phyloP scores from a whole-genome alignment of 108 stramenopile genomes.

The Phaeodactylum tricornutum region DNA sequence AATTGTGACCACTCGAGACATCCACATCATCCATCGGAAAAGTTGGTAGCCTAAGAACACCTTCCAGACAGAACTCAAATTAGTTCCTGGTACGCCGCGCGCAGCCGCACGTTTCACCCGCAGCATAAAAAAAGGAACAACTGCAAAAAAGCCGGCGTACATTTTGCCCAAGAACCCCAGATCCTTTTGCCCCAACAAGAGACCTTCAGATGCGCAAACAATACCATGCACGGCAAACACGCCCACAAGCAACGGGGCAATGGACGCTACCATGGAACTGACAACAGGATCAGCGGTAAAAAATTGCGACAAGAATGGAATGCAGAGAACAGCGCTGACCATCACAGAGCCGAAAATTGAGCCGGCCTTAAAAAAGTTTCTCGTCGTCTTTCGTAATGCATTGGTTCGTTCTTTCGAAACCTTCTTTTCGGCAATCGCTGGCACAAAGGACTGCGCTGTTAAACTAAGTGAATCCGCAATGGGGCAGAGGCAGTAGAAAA shows the following conservation, averaged over 20 bases:
- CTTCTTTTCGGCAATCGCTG: constrained; percentile 27
- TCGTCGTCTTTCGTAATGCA: constrained; percentile 37
- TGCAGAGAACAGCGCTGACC: constrained; percentile 31
- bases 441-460: constrained; percentile 75
- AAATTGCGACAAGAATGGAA: constrained; percentile 51
- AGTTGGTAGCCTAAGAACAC: constrained; percentile 62
- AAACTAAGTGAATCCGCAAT: constrained; percentile 66
- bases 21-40: constrained; percentile 24
- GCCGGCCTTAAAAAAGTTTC: constrained; percentile 65
- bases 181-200: constrained; percentile 72
- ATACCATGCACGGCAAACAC: constrained; percentile 59
- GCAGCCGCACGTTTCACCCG: constrained; percentile 54
- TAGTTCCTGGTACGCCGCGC: constrained; percentile 33
- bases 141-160: constrained; percentile 61
- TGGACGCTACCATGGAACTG: constrained; percentile 38
- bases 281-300: constrained; percentile 72
- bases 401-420: constrained; percentile 26
- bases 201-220: constrained; percentile 34
- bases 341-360: constrained; percentile 46
- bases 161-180: constrained; percentile 52
- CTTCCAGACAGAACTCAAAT: constrained; percentile 52
- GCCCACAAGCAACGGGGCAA: constrained; percentile 44
- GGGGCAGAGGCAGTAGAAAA: constrained; percentile 70
- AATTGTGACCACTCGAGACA: neutral
- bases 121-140: constrained; percentile 68